Evolutionary conservation across 768 basidiomycete species (phyloP), one percentile per base, ranked within the genome.

Genomic region (Mycena galopus): DNA sequence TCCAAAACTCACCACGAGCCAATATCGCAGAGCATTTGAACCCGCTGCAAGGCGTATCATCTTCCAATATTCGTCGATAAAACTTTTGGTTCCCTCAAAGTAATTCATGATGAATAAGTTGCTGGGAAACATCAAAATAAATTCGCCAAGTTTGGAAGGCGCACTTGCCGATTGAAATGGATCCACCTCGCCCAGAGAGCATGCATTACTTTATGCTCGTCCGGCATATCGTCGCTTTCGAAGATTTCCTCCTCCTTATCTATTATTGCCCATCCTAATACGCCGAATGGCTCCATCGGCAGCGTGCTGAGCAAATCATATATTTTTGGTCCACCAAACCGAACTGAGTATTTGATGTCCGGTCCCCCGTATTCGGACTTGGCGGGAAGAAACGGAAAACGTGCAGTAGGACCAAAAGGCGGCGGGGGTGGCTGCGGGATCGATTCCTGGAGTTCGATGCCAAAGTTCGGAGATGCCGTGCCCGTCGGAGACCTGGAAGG

Each of bases 101-200:
- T 90, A 92, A 65, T 89, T 81, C 17, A 84, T 82, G 11, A 93
- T 84, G 75, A 94, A 94, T 17, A 69, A 76, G 42, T 84, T 84
- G 42, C 92, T 93, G 64, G 42, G 21, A 39, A 76, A 56, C 16
- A 60, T 63, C 11, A 35, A 39, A 58, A 59, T 17, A 44, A 14
- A 56, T 16, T 25, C 51, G 21, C 14, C 9, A 10, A 4, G 19
- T 35, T 30, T 30, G 23, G 6, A 44, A 50, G 42, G 29, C n/a
- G 35, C 25, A 65, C 35, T 58, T 75, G 72, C 77, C 72, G 58
- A 9, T 93, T 86, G 35, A 91, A 78, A 61, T 90, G 80, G 4
- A 94, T 92, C 93, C 93, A 95, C 62, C 94, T 79, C 16, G 84
- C 89, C 94, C 94, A 95, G 16, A 95, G 81, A 7, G 93, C 92